Percentiles rank a stretch among this genome's conserved stretches.
These are phyloP conservation scores for Pyricularia grisea DNA, from an alignment of 2,329 filamentous ascomycete genomes.

Conservation along the genomic window DNA sequence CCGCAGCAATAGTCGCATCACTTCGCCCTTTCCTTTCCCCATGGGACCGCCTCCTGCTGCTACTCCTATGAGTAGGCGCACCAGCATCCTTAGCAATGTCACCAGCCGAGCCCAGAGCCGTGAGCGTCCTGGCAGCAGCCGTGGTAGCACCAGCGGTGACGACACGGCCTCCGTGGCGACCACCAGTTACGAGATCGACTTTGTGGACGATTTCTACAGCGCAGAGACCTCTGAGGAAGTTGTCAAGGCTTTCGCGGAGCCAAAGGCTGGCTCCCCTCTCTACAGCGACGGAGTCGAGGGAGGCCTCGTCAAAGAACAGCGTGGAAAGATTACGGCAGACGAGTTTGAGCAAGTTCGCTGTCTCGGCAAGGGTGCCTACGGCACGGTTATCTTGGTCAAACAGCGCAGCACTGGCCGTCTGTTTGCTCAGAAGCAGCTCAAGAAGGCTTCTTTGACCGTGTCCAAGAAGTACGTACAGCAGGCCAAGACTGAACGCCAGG, in stretches of 20 bases:
- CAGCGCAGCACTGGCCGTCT: slow-evolving; percentile 79
- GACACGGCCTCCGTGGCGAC: slow-evolving; percentile 60
- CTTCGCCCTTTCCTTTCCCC: slow-evolving; percentile 11
- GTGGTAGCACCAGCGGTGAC: slow-evolving; percentile 50
- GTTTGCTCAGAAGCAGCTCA: slow-evolving; percentile 97
- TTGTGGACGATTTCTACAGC: slow-evolving; percentile 80
- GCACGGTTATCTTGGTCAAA: slow-evolving; percentile 88
- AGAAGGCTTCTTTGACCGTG: slow-evolving; percentile 89
- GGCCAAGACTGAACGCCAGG: slow-evolving; percentile 91
- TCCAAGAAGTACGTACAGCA: slow-evolving; percentile 95
- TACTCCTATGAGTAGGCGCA: neutral
- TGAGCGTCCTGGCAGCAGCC: slow-evolving; percentile 42
- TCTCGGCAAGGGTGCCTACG: slow-evolving; percentile 92
- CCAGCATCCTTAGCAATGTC: slow-evolving; percentile 15
- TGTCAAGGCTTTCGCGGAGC: neutral
- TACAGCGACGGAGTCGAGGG: slow-evolving; percentile 40
- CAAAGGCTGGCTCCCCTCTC: neutral
- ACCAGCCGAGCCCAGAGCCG: slow-evolving; percentile 52
- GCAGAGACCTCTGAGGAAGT: slow-evolving; percentile 15
- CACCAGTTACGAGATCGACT: slow-evolving; percentile 75
- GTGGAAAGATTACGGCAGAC: slow-evolving; percentile 79
- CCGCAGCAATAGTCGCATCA: slow-evolving; percentile 36
- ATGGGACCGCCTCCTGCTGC: neutral
- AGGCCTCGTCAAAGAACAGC: slow-evolving; percentile 32
- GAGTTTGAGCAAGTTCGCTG: slow-evolving; percentile 90